Base-by-base conservation (phyloP, 192 early-diverging fungal species). In the Spizellomyces punctatus region DNA sequence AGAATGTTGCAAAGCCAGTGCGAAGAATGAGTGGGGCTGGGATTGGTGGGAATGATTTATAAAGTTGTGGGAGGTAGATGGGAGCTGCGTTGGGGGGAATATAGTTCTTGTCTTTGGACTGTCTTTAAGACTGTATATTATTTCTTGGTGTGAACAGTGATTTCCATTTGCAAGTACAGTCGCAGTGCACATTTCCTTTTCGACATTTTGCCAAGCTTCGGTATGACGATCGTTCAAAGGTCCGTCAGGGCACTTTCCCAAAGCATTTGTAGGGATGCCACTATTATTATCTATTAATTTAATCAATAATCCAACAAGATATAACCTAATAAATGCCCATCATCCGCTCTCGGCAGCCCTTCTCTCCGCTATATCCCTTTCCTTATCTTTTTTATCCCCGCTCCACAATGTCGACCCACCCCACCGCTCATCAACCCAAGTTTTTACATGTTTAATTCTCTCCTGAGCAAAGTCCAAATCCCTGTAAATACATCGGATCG, bases 401-500 rank as follows among this genome's bases (percentile, higher is more conserved):
- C 50, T 54, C 17, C 14, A 12, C 12, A 19, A 19, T 4, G 50
- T 12, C 12, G 17, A 12, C 14, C 50, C 14, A n/a, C 50, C 50
- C 12, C 14, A 54, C 14, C 50, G 50, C 17, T 54, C 50, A 54
- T 54, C 50, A 54, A 54, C 17, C 12, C 14, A n/a, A 19, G 12
- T 19, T 19, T 19, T 54, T 54, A 54, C 17, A n/a, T 54, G 12
- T 54, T 19, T 54, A n/a, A 43, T 48, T 4, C 43, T 10, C 16
- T 10, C 17, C 17, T 59, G 67, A 5, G 88, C 85, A 46, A 81
- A 66, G 7, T 77, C 79, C 47, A 91, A 71, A 73, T 91, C 87
- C 50, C 87, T 79, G 64, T 90, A 91, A 36, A 36, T 19, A 91
- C 79, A 75, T 73, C 79, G 43, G 9, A 89, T 82, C 3, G 90